Percentiles rank a stretch among this genome's conserved stretches.
phyloP scores from a whole-genome alignment of 2,329 filamentous ascomycete species.

The Aspergillus ochraceus region DNA sequence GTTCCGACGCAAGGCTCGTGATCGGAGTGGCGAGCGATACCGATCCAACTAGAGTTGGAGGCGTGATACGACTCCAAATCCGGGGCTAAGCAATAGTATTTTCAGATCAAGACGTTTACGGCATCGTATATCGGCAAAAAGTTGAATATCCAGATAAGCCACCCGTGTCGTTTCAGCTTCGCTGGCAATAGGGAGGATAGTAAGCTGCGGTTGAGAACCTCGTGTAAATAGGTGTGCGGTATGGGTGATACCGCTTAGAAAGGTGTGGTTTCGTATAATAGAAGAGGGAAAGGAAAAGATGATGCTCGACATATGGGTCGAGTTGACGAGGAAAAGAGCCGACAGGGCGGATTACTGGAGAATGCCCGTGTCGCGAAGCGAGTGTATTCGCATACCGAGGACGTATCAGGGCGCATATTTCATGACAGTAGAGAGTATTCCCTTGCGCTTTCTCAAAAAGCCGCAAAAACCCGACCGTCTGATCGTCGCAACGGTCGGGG shows the following conservation, averaged over 20 bases:
- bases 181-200: neutral
- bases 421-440: conserved; percentile 9
- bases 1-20: neutral
- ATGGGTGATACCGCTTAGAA: neutral
- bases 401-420: neutral
- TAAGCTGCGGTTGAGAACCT: neutral
- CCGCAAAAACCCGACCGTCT: conserved; percentile 14
- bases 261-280: neutral
- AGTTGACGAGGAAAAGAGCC: neutral
- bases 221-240: neutral
- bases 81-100: neutral
- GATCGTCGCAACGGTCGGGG: conserved; percentile 9
- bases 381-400: conserved; percentile 1
- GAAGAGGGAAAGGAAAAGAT: neutral
- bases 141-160: neutral
- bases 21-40: neutral
- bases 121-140: neutral
- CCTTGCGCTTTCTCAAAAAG: conserved; percentile 18
- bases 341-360: neutral
- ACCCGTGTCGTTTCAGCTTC: neutral
- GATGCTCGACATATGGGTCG: neutral
- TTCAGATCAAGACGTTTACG: neutral
- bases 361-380: neutral
- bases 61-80: neutral
- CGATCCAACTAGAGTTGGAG: neutral